Evolutionary conservation across 352 stramenopile genomes (phyloP).

Genomic region (Aphanomyces astaci): DNA sequence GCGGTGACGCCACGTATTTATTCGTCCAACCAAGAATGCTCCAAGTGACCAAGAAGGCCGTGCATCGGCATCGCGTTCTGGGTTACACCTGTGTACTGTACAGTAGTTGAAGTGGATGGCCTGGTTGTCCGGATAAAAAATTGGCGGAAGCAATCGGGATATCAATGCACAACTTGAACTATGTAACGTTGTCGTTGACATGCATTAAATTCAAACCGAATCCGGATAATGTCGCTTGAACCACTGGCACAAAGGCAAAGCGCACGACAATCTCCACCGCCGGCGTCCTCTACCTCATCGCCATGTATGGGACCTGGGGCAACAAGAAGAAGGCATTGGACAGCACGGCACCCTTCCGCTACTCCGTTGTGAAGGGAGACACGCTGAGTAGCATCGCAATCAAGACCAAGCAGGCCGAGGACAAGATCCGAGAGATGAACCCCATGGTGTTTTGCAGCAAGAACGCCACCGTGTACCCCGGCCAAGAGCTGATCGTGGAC

Average conservation of each 20-base stretch:
- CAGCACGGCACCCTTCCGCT: constrained; percentile 41
- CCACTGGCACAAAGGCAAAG: neutral
- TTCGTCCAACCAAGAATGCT: neutral
- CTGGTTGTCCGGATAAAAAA: neutral
- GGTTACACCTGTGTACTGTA: no score
- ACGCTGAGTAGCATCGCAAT: constrained; percentile 52
- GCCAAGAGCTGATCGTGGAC: constrained; percentile 71
- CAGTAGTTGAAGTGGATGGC: neutral
- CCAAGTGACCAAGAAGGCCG: no score
- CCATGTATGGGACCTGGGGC: constrained; percentile 21
- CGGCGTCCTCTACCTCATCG: neutral
- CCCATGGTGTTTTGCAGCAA: constrained; percentile 42
- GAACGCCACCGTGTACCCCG: constrained; percentile 49
- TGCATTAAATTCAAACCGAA: neutral
- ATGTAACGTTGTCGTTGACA: neutral
- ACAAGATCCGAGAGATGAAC: constrained; percentile 53
- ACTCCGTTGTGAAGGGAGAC: constrained; percentile 56
- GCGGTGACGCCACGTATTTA: neutral
- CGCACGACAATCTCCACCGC: neutral
- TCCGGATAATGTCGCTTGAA: neutral
- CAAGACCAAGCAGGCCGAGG: constrained; percentile 55
- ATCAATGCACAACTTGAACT: neutral
- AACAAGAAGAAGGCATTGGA: constrained; percentile 21
- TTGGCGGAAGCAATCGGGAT: no score
- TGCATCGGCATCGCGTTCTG: no score